Evolutionary conservation across 306 rosid species (phyloP), one percentile per base, ranked within the genome.

Genomic region (Trifolium subterraneum): DNA sequence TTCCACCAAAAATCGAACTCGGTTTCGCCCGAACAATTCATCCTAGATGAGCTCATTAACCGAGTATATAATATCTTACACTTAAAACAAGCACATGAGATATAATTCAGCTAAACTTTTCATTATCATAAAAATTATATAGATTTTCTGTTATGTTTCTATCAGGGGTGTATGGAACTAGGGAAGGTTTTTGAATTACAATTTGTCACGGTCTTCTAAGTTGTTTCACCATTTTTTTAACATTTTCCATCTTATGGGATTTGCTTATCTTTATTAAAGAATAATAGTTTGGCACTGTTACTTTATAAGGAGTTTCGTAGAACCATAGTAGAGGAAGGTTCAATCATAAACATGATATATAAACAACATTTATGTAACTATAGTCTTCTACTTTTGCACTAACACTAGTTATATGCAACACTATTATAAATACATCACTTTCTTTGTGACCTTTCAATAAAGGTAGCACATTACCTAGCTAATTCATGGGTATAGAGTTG

Each of bases 261-360:
- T 51, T 65, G 6, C 45, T 59, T 47, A 8, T 19, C 73, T 54
- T 65, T 19, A 13, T 33, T 9, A 8, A 16, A 36, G 7, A 16
- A 9, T 27, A 16, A 9, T 27, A n/a, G 73, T 47, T 70, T 19
- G 55, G 22, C 8, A 14, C 5, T 1, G 33, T 74, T 47, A 23
- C 75, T 67, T 67, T 47, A 12, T 13, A 31, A 29, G 52, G 45
- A 80, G 27, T 60, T 20, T 41, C 76, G 3, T 68, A 25, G 0
- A 59, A 70, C 9, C 13, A 19, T 42, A 69, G 38, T 63, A 48
- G 67, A 73, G 82, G 83, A 75, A 73, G 80, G 83, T 70, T 55
- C 64, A 27, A 42, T 48, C 42, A 10, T 42, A 38, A 68, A 10
- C 35, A 23, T 52, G 10, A 14, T 10, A 1, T 10, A 1, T 23